Conservation (phyloP, 352 stramenopile genomes). For the Globisporangium parvum region DNA sequence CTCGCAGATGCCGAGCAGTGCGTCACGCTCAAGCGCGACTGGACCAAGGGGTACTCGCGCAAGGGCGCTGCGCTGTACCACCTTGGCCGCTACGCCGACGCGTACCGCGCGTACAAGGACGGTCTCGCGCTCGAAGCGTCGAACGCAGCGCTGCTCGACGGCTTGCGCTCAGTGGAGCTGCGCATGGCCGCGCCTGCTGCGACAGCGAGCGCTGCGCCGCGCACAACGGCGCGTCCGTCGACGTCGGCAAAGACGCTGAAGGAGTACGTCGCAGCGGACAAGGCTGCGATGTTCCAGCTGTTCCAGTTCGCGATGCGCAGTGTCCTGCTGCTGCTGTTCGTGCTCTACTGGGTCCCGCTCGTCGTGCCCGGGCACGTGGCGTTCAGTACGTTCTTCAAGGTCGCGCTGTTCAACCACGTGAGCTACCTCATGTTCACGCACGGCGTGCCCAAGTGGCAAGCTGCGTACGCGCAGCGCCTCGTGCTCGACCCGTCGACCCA, state of each 20-base stretch:
- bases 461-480: slow-evolving; percentile 74
- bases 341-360: slow-evolving; percentile 66
- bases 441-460: slow-evolving; percentile 60
- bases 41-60: slow-evolving; percentile 85
- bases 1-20: slow-evolving; percentile 80
- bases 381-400: slow-evolving; percentile 76
- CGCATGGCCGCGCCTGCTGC: slow-evolving; percentile 30
- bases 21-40: slow-evolving; percentile 63
- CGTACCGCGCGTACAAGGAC: slow-evolving; percentile 75
- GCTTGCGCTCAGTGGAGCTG: slow-evolving; percentile 50
- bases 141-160: slow-evolving; percentile 68
- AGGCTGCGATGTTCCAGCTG: slow-evolving; percentile 58
- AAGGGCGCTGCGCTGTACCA: slow-evolving; percentile 70
- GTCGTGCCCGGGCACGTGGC: slow-evolving; percentile 32
- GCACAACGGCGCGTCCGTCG: slow-evolving; percentile 6
- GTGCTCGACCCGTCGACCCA: slow-evolving; percentile 79
- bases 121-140: slow-evolving; percentile 51
- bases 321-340: slow-evolving; percentile 62
- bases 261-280: slow-evolving; percentile 50
- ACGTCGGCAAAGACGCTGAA: slow-evolving; percentile 28
- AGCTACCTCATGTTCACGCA: slow-evolving; percentile 82
- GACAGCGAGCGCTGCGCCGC: slow-evolving; percentile 2
- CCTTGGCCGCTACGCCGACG: slow-evolving; percentile 59
- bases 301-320: slow-evolving; percentile 65
- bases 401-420: slow-evolving; percentile 70